Percentiles rank a stretch among this genome's conserved stretches.
Conservation (phyloP, 2,329 filamentous ascomycete species). For the Pseudophaeomoniella oleicola region DNA sequence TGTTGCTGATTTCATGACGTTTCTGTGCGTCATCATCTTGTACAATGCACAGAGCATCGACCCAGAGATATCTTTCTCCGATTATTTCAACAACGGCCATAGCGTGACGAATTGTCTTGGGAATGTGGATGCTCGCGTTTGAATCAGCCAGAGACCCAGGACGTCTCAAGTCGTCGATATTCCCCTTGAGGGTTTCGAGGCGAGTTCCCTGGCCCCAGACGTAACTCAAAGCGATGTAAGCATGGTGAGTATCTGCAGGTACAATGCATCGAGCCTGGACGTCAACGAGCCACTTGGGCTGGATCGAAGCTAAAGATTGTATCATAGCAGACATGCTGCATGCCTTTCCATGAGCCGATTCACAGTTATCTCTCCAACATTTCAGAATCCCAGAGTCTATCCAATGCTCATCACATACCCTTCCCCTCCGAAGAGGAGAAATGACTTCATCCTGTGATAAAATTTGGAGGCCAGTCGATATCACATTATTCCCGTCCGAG, state of each 20-base stretch:
- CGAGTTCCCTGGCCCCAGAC: not conserved
- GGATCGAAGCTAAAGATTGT: too few species aligned
- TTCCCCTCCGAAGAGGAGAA: too few species aligned
- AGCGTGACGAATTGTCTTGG: conserved; percentile 13
- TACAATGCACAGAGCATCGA: conserved; percentile 12
- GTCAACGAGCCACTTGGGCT: not conserved
- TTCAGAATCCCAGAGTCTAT: too few species aligned
- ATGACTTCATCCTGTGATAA: too few species aligned
- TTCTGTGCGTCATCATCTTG: conserved; percentile 9
- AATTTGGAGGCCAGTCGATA: too few species aligned
- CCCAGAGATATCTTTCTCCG: conserved; percentile 13
- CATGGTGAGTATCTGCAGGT: not conserved
- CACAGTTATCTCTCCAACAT: too few species aligned
- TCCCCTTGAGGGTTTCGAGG: not conserved
- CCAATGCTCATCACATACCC: too few species aligned
- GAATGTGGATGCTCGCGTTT: conserved; percentile 12
- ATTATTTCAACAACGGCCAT: conserved; percentile 12
- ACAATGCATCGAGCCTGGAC: not conserved
- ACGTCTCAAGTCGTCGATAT: not conserved
- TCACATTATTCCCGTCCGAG: too few species aligned
- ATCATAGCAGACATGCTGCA: too few species aligned
- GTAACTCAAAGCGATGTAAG: conserved; percentile 1
- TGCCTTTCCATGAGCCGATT: too few species aligned
- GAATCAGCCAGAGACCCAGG: not conserved
- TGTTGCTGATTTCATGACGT: conserved; percentile 3